These are phyloP conservation scores for Ampelocalamus luodianensis DNA, from an alignment of 176 grass and related monocot species.

Conservation along the genomic window DNA sequence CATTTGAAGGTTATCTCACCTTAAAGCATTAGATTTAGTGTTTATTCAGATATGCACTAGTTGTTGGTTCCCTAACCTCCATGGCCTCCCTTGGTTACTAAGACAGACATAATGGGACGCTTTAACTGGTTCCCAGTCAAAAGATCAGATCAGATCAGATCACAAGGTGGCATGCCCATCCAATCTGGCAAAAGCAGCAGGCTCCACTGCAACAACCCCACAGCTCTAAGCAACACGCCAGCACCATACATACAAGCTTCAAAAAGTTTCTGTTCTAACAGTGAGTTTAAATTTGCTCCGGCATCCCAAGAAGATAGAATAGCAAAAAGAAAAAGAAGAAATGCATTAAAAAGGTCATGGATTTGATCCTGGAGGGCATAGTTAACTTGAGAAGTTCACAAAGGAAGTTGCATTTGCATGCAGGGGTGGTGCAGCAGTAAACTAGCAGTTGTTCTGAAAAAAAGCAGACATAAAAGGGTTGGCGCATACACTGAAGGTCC, in stretches of 20 bases:
- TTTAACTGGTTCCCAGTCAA: slow-evolving; percentile 39
- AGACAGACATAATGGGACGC: slow-evolving; percentile 49
- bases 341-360: slow-evolving; percentile 9
- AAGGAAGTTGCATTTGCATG: slow-evolving; percentile 23
- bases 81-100: slow-evolving; percentile 49
- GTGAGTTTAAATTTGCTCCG: slow-evolving; percentile 2
- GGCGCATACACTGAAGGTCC: slow-evolving; percentile 22
- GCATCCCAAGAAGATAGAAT: slow-evolving; percentile 1
- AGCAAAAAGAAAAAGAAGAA: neutral
- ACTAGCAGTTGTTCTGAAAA: neutral
- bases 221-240: slow-evolving; percentile 37
- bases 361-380: slow-evolving; percentile 41
- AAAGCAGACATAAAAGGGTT: neutral
- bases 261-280: neutral
- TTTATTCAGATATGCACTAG: slow-evolving; percentile 46
- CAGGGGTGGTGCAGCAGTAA: neutral
- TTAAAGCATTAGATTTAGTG: slow-evolving; percentile 48
- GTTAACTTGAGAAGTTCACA: slow-evolving; percentile 59
- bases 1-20: slow-evolving; percentile 32
- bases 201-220: slow-evolving; percentile 52
- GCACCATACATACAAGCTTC: neutral
- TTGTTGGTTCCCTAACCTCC: slow-evolving; percentile 53
- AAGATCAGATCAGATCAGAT: slow-evolving; percentile 42
- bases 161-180: slow-evolving; percentile 38
- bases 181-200: slow-evolving; percentile 42